These are phyloP conservation scores for Mycena indigotica DNA, from an alignment of 768 basidiomycete genomes.

Conservation along the genomic window DNA sequence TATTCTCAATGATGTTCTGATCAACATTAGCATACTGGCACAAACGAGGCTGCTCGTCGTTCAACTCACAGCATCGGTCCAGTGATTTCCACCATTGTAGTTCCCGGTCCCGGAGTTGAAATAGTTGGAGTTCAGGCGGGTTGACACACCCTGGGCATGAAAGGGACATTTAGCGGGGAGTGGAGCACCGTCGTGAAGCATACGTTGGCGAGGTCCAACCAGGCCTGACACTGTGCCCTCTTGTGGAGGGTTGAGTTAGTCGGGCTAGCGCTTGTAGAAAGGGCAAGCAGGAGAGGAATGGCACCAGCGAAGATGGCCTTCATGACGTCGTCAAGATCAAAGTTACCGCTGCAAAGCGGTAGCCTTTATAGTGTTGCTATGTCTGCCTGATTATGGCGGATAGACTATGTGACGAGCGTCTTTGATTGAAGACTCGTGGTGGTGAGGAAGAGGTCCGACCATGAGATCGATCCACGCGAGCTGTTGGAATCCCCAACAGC, in stretches of 20 bases:
- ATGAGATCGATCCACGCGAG: neutral
- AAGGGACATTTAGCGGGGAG: no score
- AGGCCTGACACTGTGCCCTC: neutral
- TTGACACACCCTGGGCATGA: conserved; percentile 33
- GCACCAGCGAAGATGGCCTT: neutral
- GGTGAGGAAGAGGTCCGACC: neutral
- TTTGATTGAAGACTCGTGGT: neutral
- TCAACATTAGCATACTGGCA: neutral
- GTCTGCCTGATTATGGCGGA: neutral
- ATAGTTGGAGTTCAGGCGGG: conserved; percentile 41
- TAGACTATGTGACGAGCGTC: neutral
- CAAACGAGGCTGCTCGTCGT: no score
- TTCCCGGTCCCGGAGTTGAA: conserved; percentile 42
- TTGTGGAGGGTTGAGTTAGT: neutral
- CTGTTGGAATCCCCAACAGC: neutral
- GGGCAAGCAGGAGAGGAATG: neutral
- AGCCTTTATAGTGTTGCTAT: neutral
- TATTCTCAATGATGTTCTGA: conserved; percentile 58
- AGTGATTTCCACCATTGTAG: conserved; percentile 46
- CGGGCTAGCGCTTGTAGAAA: neutral
- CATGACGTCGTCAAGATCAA: neutral
- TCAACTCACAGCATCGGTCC: conserved; percentile 60
- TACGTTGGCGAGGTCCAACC: neutral
- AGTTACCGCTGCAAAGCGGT: neutral
- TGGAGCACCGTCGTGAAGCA: no score